A percentile compares a stretch with the other conserved stretches of the same genome.
Evolutionary conservation across 352 stramenopile genomes (phyloP).

Genomic region (Globisporangium nunn): DNA sequence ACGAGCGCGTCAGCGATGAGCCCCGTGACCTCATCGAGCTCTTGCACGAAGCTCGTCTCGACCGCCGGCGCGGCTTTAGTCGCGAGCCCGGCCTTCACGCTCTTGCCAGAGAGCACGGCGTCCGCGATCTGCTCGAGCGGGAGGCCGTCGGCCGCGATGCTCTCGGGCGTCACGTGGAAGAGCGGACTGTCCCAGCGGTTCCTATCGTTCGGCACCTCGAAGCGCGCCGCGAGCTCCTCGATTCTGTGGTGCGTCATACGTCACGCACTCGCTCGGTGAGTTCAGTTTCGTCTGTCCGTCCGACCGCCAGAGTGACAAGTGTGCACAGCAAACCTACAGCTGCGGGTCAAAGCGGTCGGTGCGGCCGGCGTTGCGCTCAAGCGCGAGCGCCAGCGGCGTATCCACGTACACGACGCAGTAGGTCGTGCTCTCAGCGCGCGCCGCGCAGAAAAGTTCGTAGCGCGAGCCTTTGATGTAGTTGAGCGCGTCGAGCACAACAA

Average conservation of each 20-base stretch:
- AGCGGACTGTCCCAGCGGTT: conserved; percentile 93
- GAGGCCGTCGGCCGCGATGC: conserved; percentile 26
- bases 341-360: conserved; percentile 35
- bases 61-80: conserved; percentile 48
- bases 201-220: conserved; percentile 88
- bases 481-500: conserved; percentile 91
- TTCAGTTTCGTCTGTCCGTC: no score
- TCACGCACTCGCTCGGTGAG: neutral
- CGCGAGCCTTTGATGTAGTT: conserved; percentile 95
- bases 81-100: conserved; percentile 57
- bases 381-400: conserved; percentile 46
- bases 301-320: neutral
- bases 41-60: conserved; percentile 69
- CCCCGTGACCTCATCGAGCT: conserved; percentile 51
- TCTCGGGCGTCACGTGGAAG: conserved; percentile 52
- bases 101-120: conserved; percentile 53
- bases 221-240: conserved; percentile 78
- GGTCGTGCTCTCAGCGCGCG: conserved; percentile 83
- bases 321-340: conserved; percentile 23
- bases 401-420: conserved; percentile 88
- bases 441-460: conserved; percentile 94
- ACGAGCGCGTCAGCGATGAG: conserved; percentile 55
- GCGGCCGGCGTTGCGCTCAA: conserved; percentile 42
- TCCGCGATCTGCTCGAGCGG: conserved; percentile 47
- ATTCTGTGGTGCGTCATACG: conserved; percentile 29